Evolutionary conservation across 2,329 filamentous ascomycete genomes (phyloP).

Genomic region (Neofusicoccum cordaticola): DNA sequence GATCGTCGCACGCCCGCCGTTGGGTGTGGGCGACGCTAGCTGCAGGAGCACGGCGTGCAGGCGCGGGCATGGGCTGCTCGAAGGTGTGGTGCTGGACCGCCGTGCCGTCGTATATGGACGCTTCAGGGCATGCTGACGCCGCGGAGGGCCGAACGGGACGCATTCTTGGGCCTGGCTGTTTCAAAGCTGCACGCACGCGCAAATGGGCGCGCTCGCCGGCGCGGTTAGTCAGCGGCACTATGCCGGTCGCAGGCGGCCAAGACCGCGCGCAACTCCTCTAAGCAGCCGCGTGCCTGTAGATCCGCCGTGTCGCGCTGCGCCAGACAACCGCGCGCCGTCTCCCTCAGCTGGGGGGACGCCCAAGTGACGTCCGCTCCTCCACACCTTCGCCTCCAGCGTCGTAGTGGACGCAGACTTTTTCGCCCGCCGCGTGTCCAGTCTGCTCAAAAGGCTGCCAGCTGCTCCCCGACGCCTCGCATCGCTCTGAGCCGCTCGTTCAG

Average conservation of each 20-base stretch:
- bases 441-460: neutral
- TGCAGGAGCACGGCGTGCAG: neutral
- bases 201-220: neutral
- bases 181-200: neutral
- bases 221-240: neutral
- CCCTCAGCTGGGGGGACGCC: neutral
- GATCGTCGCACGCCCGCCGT: neutral
- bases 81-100: neutral
- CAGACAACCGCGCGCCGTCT: neutral
- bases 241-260: neutral
- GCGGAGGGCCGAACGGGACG: neutral
- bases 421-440: neutral
- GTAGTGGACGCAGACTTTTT: neutral
- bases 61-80: neutral
- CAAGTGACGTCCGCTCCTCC: neutral
- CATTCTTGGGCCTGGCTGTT: conserved; percentile 1
- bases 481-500: neutral
- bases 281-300: conserved; percentile 7
- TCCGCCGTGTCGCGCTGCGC: neutral
- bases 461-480: neutral
- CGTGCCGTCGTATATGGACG: neutral
- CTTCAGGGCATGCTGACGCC: neutral
- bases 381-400: neutral
- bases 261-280: neutral
- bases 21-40: neutral